Percentiles rank a stretch among this genome's conserved stretches.
Evolutionary conservation across 306 rosid genomes (phyloP).

Genomic region (Vigna radiata): DNA sequence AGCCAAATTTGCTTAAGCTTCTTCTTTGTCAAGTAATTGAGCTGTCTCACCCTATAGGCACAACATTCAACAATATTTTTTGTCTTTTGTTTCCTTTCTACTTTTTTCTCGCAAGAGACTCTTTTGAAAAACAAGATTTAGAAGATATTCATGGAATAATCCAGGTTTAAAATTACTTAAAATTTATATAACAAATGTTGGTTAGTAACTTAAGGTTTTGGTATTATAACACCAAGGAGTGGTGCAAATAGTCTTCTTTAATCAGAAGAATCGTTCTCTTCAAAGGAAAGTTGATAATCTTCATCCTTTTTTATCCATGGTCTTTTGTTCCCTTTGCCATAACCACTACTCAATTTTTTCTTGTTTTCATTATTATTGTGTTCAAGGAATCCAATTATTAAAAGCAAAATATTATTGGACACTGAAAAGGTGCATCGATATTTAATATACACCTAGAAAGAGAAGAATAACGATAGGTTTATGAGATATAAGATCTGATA

Average conservation of each 20-base stretch:
- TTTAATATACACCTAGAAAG: too few species aligned
- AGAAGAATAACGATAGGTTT: too few species aligned
- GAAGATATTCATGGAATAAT: background rate
- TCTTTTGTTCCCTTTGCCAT: background rate
- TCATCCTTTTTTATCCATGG: background rate
- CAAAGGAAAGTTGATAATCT: background rate
- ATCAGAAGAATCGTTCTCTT: background rate
- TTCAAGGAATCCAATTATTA: too few species aligned
- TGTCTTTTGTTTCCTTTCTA: background rate
- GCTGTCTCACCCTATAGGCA: background rate
- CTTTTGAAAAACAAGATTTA: background rate
- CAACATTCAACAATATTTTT: background rate
- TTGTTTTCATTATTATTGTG: too few species aligned
- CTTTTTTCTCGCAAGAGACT: background rate
- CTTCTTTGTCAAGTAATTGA: conserved; percentile 7
- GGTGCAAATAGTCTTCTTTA: background rate
- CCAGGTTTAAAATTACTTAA: background rate
- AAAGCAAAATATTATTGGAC: too few species aligned
- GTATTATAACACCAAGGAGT: background rate
- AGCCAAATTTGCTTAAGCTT: conserved; percentile 24
- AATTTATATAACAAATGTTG: background rate
- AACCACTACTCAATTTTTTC: background rate
- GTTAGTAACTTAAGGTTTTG: background rate
- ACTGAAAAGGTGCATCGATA: too few species aligned
- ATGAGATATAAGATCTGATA: too few species aligned